These are phyloP conservation scores for Dichomitus squalens DNA, from an alignment of 1,284 basidiomycete genomes.

Conservation along the genomic window DNA sequence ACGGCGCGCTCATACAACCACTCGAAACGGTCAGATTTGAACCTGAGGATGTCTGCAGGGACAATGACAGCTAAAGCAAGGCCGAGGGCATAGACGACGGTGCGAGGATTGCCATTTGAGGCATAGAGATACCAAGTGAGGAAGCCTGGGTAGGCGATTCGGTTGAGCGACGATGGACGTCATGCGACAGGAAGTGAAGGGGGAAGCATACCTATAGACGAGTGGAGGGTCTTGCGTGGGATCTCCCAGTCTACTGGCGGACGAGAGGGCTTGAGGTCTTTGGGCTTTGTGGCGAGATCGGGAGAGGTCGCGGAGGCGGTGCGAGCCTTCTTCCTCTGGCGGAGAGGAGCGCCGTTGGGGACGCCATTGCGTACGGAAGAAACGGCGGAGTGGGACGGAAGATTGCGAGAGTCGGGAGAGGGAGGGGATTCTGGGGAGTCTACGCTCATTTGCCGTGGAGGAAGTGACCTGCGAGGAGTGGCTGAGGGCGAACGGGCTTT, in stretches of 20 bases:
- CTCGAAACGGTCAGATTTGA: slow-evolving; percentile 73
- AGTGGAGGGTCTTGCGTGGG: slow-evolving; percentile 89
- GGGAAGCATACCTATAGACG: slow-evolving; percentile 76
- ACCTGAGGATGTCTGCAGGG: slow-evolving; percentile 79
- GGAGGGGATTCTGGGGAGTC: slow-evolving; percentile 5
- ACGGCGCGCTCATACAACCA: slow-evolving; percentile 75
- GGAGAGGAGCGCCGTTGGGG: slow-evolving; percentile 13
- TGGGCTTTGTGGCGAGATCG: slow-evolving; percentile 13
- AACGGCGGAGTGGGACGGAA: background rate
- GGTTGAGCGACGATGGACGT: background rate
- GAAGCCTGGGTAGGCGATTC: slow-evolving; percentile 60
- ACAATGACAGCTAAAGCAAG: slow-evolving; percentile 71
- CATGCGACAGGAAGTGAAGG: slow-evolving; percentile 8
- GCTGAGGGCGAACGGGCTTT: slow-evolving; percentile 24
- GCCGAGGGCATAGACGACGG: slow-evolving; percentile 68
- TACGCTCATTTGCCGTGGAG: slow-evolving; percentile 18
- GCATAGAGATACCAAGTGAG: slow-evolving; percentile 80
- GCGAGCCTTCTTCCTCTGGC: slow-evolving; percentile 21
- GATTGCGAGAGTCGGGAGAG: slow-evolving; percentile 2
- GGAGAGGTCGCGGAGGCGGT: slow-evolving; percentile 10
- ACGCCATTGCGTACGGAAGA: slow-evolving; percentile 6
- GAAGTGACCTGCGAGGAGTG: slow-evolving; percentile 10
- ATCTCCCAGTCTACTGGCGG: slow-evolving; percentile 75
- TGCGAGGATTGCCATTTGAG: slow-evolving; percentile 54
- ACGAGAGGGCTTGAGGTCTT: background rate